Evolutionary conservation across 176 grass and related monocot genomes (phyloP).

Genomic region (Lolium rigidum): DNA sequence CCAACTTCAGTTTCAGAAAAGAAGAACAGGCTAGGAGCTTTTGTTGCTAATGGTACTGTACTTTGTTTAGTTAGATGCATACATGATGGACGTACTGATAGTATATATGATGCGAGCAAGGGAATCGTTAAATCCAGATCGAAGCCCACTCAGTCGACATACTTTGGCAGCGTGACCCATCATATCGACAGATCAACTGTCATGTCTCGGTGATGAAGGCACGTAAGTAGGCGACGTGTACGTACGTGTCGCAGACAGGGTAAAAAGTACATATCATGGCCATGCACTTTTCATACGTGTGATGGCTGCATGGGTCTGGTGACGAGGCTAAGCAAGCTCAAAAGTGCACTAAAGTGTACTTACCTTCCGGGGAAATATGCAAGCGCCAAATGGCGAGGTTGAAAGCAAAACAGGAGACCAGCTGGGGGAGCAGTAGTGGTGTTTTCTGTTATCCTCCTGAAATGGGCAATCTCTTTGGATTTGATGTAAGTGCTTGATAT

Average conservation of each 20-base stretch:
- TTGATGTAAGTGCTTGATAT: neutral
- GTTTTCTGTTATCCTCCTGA: neutral
- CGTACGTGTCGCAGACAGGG: neutral
- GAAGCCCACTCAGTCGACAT: conserved; percentile 32
- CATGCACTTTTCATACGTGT: neutral
- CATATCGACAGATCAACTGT: neutral
- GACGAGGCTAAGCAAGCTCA: neutral
- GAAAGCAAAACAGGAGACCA: neutral
- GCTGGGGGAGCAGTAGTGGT: conserved; percentile 8
- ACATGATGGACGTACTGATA: neutral
- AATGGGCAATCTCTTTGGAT: neutral
- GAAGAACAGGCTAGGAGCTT: neutral
- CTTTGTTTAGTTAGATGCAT: neutral
- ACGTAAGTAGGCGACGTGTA: neutral
- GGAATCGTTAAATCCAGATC: conserved; percentile 14
- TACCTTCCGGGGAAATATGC: neutral
- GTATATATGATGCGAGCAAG: neutral
- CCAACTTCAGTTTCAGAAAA: neutral
- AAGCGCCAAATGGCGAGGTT: neutral
- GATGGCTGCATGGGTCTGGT: neutral
- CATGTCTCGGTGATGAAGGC: neutral
- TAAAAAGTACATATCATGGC: neutral
- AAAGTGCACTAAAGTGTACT: conserved; percentile 18
- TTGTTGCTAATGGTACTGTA: neutral
- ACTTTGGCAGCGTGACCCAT: conserved; percentile 17